Base-by-base conservation (phyloP, 345 rosid genomes). In the Passiflora organensis region DNA sequence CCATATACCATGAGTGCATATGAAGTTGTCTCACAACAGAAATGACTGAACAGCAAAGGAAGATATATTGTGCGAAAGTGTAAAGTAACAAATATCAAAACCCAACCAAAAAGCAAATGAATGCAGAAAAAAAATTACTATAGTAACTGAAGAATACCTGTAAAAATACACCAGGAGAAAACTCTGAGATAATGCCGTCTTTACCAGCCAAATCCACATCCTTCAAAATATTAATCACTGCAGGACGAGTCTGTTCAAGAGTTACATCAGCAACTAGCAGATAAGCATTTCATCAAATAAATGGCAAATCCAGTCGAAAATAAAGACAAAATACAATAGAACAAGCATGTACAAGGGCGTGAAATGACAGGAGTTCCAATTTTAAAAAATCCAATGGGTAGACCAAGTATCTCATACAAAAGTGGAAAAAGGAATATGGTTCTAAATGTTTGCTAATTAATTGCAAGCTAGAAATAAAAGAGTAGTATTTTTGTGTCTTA, bases 161-260 rank as follows among this genome's bases (percentile, higher is more conserved):
- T 62, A 93, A 53, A 60, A 89, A 93, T 60, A 93, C 86, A 32
- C 99, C 97, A 24, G 97, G 95, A 74, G 94, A 78, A 43, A 51
- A 66, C 69, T 81, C 87, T 43, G 97, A 93, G 62, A 84, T 58
- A 66, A 93, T 55, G 22, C 95, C 95, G 69, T 84, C 77, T 48
- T 56, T 62, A 61, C 95, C 99, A 74, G 79, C 82, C 72, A 93
- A 79, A 71, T 74, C 85, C 52, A 78, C 87, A 55, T 15, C 72
- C 71, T 80, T 74, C 79, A 93, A 56, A 69, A 76, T 72, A 67
- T 46, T 69, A 45, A 82, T 73, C 5, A 72, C 89, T 63, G 87
- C 82, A 56, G 84, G 86, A 52, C 99, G 95, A 12, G 97, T 72
- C 97, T 93, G 77, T 55, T 62, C 39, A 52, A 56, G 68, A 48